These are phyloP conservation scores for Byssoonygena ceratinophila DNA, from an alignment of 2,329 filamentous ascomycete species.

Conservation along the genomic window DNA sequence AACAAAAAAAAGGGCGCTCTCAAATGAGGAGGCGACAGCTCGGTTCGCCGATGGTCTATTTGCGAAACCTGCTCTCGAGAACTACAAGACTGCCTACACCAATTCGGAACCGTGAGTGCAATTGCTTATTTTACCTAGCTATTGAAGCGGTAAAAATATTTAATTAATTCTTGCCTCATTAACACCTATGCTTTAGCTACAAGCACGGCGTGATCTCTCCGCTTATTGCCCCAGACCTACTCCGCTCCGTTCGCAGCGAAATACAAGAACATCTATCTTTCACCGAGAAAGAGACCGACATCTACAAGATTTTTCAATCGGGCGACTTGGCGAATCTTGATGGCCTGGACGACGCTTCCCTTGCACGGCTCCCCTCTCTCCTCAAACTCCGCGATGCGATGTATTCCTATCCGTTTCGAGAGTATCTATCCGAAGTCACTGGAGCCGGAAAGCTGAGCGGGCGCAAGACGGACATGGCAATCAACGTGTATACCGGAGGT, in stretches of 20 bases:
- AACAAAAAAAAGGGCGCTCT: constrained; percentile 33
- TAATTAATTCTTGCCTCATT: neutral
- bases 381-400: constrained; percentile 84
- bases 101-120: constrained; percentile 34
- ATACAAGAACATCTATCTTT: constrained; percentile 86
- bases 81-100: constrained; percentile 36
- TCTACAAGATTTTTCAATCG: constrained; percentile 98
- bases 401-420: constrained; percentile 80
- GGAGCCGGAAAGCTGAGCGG: constrained; percentile 79
- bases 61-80: constrained; percentile 30
- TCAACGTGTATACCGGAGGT: constrained; percentile 95
- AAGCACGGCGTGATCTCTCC: constrained; percentile 82
- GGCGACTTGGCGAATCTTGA: constrained; percentile 95
- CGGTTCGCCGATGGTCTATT: constrained; percentile 39
- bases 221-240: constrained; percentile 67
- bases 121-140: neutral
- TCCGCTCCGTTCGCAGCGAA: constrained; percentile 78
- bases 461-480: constrained; percentile 95
- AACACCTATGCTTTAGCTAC: constrained; percentile 45
- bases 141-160: too few relatives aligned
- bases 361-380: constrained; percentile 79
- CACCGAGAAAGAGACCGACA: constrained; percentile 97
- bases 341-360: constrained; percentile 74
- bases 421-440: constrained; percentile 79
- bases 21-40: constrained; percentile 29